A percentile compares a stretch with the other conserved stretches of the same genome.
These are phyloP conservation scores for Hymenoscyphus albidus DNA, from an alignment of 2,329 filamentous ascomycete species.

Conservation along the genomic window DNA sequence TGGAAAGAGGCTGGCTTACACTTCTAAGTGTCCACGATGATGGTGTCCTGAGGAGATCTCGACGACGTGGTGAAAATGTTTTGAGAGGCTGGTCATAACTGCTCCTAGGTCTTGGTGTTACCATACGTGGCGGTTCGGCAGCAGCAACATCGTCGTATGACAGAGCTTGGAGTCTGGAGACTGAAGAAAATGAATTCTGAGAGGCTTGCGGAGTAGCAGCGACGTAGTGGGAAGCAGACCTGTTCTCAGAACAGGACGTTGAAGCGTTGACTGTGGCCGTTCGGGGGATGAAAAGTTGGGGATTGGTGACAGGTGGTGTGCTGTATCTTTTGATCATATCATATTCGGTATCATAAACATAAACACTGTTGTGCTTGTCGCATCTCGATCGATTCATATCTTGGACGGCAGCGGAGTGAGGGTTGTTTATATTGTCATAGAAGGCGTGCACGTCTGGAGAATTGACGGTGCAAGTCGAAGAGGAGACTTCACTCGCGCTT, in stretches of 20 bases:
- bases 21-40: background rate
- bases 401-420: background rate
- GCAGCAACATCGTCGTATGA: background rate
- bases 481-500: background rate
- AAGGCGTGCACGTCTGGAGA: background rate
- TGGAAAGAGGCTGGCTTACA: background rate
- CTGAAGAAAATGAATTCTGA: background rate
- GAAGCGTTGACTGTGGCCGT: background rate
- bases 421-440: background rate
- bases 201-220: background rate
- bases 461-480: conserved; percentile 1
- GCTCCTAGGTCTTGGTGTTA: background rate
- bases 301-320: background rate
- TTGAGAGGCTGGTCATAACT: background rate
- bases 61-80: background rate
- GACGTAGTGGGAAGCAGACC: background rate
- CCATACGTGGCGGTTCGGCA: background rate
- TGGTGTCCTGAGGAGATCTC: background rate
- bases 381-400: background rate
- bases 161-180: background rate
- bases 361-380: background rate
- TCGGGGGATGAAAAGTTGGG: background rate
- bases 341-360: background rate
- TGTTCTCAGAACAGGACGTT: background rate
- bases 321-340: background rate